These are phyloP conservation scores for Bryopsis sp. DNA, from an alignment of 139 green algal species.

Conservation along the genomic window DNA sequence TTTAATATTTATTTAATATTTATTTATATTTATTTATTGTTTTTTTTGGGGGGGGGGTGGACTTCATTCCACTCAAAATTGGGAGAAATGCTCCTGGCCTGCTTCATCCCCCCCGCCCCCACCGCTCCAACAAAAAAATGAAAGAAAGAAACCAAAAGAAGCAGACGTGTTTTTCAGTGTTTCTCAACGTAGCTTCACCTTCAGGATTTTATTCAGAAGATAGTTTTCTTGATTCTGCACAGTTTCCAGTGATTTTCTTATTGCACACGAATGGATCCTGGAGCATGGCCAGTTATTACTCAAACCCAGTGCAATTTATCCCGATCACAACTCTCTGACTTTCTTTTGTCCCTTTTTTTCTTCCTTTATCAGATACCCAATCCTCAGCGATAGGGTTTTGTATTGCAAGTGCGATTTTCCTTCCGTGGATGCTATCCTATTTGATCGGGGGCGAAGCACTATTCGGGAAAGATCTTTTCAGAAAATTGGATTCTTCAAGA, in stretches of 20 bases:
- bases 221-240: not conserved
- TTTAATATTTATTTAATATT: not conserved
- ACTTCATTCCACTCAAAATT: too few relatives aligned
- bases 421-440: constrained; percentile 52
- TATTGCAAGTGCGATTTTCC: constrained; percentile 24
- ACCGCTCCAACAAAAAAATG: not conserved
- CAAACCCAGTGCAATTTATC: not conserved
- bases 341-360: too few relatives aligned
- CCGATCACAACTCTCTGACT: too few relatives aligned
- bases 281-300: not conserved
- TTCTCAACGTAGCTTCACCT: not conserved
- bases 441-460: constrained; percentile 25
- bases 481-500: constrained; percentile 25
- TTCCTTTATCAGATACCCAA: constrained; percentile 33
- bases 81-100: too few relatives aligned
- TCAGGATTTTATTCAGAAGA: not conserved
- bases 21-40: not conserved
- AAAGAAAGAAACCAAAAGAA: not conserved
- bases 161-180: not conserved
- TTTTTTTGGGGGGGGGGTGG: too few relatives aligned
- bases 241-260: not conserved
- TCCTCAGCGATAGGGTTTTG: constrained; percentile 32
- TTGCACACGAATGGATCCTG: not conserved
- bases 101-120: too few relatives aligned
- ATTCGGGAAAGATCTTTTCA: constrained; percentile 23